These are phyloP conservation scores for Phytophthora pseudosyringae DNA, from an alignment of 352 stramenopile genomes.

Conservation along the genomic window DNA sequence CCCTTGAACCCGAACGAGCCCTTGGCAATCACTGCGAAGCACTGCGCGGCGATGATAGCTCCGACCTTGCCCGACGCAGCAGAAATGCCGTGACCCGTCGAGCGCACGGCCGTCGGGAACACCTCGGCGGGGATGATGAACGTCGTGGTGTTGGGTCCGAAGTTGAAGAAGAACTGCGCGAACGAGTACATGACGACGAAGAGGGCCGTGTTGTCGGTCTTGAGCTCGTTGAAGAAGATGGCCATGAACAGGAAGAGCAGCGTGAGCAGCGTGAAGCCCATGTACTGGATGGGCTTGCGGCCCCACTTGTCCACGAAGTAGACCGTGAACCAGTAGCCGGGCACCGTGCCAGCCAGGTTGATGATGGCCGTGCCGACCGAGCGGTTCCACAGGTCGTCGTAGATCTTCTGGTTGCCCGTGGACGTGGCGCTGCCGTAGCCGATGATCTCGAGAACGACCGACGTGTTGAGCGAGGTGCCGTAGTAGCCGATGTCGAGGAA, in stretches of 20 bases:
- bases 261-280: slow-evolving; percentile 54
- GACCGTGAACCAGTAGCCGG: slow-evolving; percentile 74
- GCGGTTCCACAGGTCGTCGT: slow-evolving; percentile 49
- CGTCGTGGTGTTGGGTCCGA: slow-evolving; percentile 80
- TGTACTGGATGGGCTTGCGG: slow-evolving; percentile 67
- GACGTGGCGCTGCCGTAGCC: slow-evolving; percentile 41
- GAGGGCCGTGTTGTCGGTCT: slow-evolving; percentile 35
- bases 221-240: slow-evolving; percentile 54
- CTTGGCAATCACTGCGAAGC: slow-evolving; percentile 54
- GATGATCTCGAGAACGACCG: slow-evolving; percentile 51
- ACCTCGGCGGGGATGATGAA: slow-evolving; percentile 89
- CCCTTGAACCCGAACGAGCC: slow-evolving; percentile 51
- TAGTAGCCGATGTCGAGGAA: slow-evolving; percentile 73
- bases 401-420: slow-evolving; percentile 57
- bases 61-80: slow-evolving; percentile 77
- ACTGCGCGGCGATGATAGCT: slow-evolving; percentile 58
- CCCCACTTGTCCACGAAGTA: slow-evolving; percentile 61
- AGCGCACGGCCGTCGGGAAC: slow-evolving; percentile 83
- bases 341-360: slow-evolving; percentile 57
- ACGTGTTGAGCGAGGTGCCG: slow-evolving; percentile 58
- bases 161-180: slow-evolving; percentile 71
- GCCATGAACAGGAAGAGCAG: slow-evolving; percentile 58
- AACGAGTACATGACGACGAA: slow-evolving; percentile 65
- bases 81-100: slow-evolving; percentile 84
- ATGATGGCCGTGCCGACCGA: slow-evolving; percentile 52